Percentiles rank a stretch among this genome's conserved stretches.
Evolutionary conservation across 2,329 filamentous ascomycete species (phyloP).

Genomic region (Didymella sp.): DNA sequence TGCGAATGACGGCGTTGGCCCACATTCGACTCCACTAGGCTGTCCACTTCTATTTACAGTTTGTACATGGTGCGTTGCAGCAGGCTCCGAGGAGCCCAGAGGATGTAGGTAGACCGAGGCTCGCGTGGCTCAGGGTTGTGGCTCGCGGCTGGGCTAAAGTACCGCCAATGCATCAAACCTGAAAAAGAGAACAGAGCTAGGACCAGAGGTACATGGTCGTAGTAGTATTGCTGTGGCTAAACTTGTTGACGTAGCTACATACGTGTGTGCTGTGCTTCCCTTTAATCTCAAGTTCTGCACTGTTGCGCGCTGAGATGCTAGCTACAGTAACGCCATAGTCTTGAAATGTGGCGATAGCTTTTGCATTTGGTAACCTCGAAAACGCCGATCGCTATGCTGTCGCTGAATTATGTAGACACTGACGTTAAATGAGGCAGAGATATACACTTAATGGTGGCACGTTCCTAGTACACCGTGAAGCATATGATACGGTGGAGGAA

Average conservation of each 20-base stretch:
- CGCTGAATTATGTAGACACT: background rate
- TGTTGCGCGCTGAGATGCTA: background rate
- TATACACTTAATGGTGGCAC: background rate
- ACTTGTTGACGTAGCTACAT: background rate
- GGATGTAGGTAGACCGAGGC: background rate
- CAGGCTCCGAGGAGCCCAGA: background rate
- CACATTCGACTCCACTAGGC: background rate
- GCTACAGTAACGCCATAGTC: background rate
- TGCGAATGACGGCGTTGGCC: constrained; percentile 4
- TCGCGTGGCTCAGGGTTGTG: constrained; percentile 1
- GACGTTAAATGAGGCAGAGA: background rate
- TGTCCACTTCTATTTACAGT: constrained; percentile 7
- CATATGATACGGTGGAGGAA: background rate
- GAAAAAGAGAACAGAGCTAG: background rate
- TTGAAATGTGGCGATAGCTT: background rate
- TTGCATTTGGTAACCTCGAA: background rate
- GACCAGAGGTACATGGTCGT: background rate
- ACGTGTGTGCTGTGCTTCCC: background rate
- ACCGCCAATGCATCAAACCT: background rate
- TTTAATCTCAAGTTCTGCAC: background rate
- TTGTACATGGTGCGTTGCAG: background rate
- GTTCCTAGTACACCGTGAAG: background rate
- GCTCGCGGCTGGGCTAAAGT: background rate
- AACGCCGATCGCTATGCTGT: constrained; percentile 15
- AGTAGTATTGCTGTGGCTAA: background rate